phyloP scores from a whole-genome alignment of 2,329 filamentous ascomycete species.

The Pseudogymnoascus sp. region DNA sequence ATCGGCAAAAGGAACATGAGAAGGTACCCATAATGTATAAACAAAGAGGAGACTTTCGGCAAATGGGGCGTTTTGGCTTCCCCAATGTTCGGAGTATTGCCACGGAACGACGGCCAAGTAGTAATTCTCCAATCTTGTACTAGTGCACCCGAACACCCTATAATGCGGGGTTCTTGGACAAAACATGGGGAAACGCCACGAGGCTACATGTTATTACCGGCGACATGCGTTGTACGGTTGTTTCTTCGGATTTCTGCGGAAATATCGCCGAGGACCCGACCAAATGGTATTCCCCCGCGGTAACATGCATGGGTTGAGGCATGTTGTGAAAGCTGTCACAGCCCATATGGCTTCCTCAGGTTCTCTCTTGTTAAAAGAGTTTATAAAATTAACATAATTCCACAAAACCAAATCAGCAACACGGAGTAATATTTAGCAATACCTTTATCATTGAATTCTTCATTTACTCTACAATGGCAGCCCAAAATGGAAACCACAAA shows the following conservation, averaged over 20 bases:
- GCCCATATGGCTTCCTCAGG: neutral
- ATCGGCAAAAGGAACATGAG: neutral
- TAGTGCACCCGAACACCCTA: neutral
- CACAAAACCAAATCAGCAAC: neutral
- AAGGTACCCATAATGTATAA: neutral
- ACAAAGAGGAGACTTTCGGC: neutral
- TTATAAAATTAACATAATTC: neutral
- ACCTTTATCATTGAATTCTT: neutral
- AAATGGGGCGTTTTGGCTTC: neutral
- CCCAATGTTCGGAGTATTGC: neutral
- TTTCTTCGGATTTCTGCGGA: neutral
- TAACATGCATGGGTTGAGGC: neutral
- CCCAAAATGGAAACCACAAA: constrained; percentile 26
- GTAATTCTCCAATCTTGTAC: neutral
- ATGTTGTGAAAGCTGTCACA: neutral
- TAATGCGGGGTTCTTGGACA: neutral
- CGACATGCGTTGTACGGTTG: neutral
- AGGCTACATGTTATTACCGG: neutral
- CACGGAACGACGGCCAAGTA: neutral
- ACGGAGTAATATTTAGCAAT: neutral
- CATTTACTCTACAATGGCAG: neutral
- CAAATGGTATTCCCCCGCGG: neutral
- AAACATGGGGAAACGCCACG: neutral
- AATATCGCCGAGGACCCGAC: neutral
- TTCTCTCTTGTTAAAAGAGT: neutral